Base-by-base conservation (phyloP, 2,329 filamentous ascomycete species). In the Drechslerella stenobrocha region DNA sequence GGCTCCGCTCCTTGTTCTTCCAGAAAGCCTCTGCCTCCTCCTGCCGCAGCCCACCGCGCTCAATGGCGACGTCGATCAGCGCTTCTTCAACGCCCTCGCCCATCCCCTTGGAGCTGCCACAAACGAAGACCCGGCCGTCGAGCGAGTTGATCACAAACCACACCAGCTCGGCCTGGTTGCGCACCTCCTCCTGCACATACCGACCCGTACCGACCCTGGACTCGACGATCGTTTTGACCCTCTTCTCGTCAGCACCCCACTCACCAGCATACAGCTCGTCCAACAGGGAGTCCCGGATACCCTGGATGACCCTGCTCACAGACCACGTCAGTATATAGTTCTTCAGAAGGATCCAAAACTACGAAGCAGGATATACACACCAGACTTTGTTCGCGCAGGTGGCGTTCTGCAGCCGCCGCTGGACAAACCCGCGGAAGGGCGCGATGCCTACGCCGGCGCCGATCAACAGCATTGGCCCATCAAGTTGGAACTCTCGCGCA, bases 361-460 rank as follows among this genome's bases (percentile, higher is more conserved):
- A n/a, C n/a, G n/a, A n/a, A 11, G 28, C 28, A 5, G 28, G 37
- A 20, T 22, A n/a, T n/a, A 57, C 71, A 59, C 61, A 73, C 91
- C 91, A 96, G 73, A 96, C 92, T 79, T 96, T 96, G 81, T 96
- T 96, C 70, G 90, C 90, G 75, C 91, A 96, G 78, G 95, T 96
- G 74, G 91, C 91, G 70, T 90, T 93, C 81, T 92, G 92, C 60
- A 96, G 81, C 9, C 91, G 84, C 65, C 95, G 89, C 78, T 97
- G 89, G 44, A 98, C 95, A 76, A 98, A 98, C 61, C 93, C 93
- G 48, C 93, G 86, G 85, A 98, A 98, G 0, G 93, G 93, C 8
- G 93, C 93, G 77, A 98, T 92, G 70, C 93, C 93, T 20, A 98
- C 93, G 57, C 93, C 93, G 2, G 93, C 93, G 28, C 93, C 93